Evolutionary conservation across 345 rosid species (phyloP).

Genomic region (Arabidopsis suecica): DNA sequence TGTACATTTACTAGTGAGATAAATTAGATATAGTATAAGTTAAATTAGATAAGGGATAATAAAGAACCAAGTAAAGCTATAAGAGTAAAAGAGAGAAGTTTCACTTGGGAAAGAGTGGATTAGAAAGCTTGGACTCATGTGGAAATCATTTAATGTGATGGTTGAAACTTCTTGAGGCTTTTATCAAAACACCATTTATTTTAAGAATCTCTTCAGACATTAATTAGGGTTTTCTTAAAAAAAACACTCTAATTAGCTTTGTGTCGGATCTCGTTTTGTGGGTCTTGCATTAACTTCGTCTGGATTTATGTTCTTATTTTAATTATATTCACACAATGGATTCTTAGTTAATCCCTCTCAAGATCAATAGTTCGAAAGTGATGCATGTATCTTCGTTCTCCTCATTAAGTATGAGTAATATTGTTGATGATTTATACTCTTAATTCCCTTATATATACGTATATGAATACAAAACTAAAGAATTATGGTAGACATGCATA

Average conservation of each 20-base stretch:
- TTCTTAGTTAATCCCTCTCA: conserved; percentile 21
- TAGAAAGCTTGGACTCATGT: conserved; percentile 70
- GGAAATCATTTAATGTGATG: conserved; percentile 66
- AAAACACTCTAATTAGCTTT: conserved; percentile 46
- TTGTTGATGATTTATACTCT: neutral
- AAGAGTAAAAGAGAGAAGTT: conserved; percentile 45
- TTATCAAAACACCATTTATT: conserved; percentile 34
- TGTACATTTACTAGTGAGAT: neutral
- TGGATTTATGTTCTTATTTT: conserved; percentile 46
- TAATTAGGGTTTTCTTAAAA: conserved; percentile 44
- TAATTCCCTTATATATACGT: no score
- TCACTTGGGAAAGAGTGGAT: conserved; percentile 51
- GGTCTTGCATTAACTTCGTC: conserved; percentile 48
- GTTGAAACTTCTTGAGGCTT: conserved; percentile 51
- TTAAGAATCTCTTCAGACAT: conserved; percentile 46
- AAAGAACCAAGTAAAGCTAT: conserved; percentile 15
- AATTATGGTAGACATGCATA: neutral
- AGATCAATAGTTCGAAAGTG: conserved; percentile 34
- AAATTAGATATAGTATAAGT: conserved; percentile 1
- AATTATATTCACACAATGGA: conserved; percentile 14
- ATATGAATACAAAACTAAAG: neutral
- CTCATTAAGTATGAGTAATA: conserved; percentile 11
- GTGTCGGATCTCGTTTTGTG: conserved; percentile 63
- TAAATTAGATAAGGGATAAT: conserved; percentile 1
- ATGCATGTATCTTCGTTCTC: conserved; percentile 35